These are phyloP conservation scores for Pinus tabuliformis DNA, from an alignment of 75 land plant species.

Conservation along the genomic window DNA sequence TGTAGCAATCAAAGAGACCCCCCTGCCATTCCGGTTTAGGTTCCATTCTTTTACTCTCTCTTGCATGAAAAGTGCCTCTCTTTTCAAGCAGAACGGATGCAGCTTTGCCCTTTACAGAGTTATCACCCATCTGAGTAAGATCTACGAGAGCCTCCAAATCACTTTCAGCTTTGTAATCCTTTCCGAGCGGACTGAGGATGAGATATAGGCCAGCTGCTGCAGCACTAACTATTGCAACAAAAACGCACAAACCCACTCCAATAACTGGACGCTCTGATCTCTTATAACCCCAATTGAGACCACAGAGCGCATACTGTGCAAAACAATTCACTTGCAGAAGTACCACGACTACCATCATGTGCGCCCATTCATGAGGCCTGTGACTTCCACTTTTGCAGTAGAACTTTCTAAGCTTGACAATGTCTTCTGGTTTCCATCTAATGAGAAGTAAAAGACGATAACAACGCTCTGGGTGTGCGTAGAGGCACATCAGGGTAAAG, in stretches of 20 bases:
- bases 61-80: constrained; percentile 47
- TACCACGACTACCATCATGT: constrained; percentile 69
- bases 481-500: constrained; percentile 75
- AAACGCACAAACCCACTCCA: constrained; percentile 54
- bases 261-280: constrained; percentile 58
- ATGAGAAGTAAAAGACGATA: constrained; percentile 57
- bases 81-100: constrained; percentile 17
- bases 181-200: constrained; percentile 68
- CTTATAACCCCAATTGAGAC: constrained; percentile 79
- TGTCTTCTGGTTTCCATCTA: constrained; percentile 63
- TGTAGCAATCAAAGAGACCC: constrained; percentile 58
- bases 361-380: constrained; percentile 73
- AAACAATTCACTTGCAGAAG: constrained; percentile 82
- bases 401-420: constrained; percentile 40
- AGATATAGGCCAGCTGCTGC: constrained; percentile 64
- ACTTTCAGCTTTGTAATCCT: constrained; percentile 37
- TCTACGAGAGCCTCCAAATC: constrained; percentile 32
- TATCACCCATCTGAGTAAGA: no score
- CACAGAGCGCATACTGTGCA: constrained; percentile 76
- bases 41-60: constrained; percentile 35
- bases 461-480: constrained; percentile 70
- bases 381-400: constrained; percentile 71
- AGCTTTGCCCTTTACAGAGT: neutral
- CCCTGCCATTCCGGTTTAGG: constrained; percentile 70
- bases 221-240: constrained; percentile 53